These are phyloP conservation scores for Strombidium stylifer DNA, from an alignment of 73 alveolate genomes.

Conservation along the genomic window DNA sequence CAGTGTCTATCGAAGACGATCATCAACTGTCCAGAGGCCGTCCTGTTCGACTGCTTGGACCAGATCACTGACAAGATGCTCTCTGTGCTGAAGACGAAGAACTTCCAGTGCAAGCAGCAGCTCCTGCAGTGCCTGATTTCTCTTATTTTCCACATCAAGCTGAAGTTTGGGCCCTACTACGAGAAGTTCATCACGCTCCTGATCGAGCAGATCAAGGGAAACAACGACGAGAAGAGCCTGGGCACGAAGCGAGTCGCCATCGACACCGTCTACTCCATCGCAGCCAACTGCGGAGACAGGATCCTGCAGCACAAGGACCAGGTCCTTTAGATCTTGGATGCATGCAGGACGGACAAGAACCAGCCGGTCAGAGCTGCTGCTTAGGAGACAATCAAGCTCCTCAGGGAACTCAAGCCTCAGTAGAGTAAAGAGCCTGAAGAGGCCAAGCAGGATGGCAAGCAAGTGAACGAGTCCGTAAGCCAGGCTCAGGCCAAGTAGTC, in stretches of 20 bases:
- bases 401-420: too few species aligned
- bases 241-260: slow-evolving; percentile 72
- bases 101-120: slow-evolving; percentile 67
- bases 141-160: slow-evolving; percentile 72
- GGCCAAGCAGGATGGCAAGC: too few species aligned
- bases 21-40: slow-evolving; percentile 79
- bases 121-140: slow-evolving; percentile 70
- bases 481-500: too few species aligned
- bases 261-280: slow-evolving; percentile 82
- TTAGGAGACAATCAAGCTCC: too few species aligned
- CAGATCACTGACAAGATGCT: slow-evolving; percentile 54
- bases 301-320: slow-evolving; percentile 67
- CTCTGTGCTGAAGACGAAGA: slow-evolving; percentile 10
- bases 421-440: too few species aligned
- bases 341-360: slow-evolving; percentile 78
- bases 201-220: too few species aligned
- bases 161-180: slow-evolving; percentile 74
- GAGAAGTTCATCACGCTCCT: slow-evolving; percentile 71
- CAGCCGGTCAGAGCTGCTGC: too few species aligned
- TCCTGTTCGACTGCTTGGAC: slow-evolving; percentile 40
- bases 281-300: slow-evolving; percentile 69
- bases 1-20: slow-evolving; percentile 77
- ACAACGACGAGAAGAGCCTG: slow-evolving; percentile 75
- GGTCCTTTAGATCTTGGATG: slow-evolving; percentile 72
- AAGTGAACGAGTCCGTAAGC: too few species aligned